Base-by-base conservation (phyloP, 148 eudicot species). In the Rhododendron williamsianum region DNA sequence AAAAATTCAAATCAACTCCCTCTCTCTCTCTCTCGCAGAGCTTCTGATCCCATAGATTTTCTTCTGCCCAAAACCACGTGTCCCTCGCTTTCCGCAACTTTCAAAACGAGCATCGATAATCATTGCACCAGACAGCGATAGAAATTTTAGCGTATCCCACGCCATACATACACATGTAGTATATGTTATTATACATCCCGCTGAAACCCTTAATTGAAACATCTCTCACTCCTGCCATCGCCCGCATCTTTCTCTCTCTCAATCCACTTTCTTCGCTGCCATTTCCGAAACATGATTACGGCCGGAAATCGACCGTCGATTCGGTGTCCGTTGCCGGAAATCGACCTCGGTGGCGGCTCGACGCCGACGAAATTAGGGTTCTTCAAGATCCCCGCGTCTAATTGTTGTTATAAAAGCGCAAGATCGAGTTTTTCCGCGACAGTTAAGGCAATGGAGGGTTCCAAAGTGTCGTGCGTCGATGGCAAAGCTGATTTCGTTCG, bases 381-480 rank as follows among this genome's bases (percentile, higher is more conserved):
- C 45, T 6, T 78, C 21, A 84, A 81, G 69, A 48, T 86, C 3
- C 43, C 82, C 30, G 82, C 27, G 74, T n/a, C 80, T 9, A 25
- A 25, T 67, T 36, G 58, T 19, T 25, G 63, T 10, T 36, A 77
- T 11, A 67, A 72, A 36, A 46, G 63, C 30, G 63, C 83, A 36
- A 81, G 85, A 85, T 83, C 88, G 85, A 85, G 76, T 79, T 25
- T 84, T 80, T 74, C 33, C 72, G 80, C 85, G 84, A 88, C 88
- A 38, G 67, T 88, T 76, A 82, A 78, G 84, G 90, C 89, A 21
- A 83, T 87, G 90, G 89, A 88, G 81, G 82, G 82, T 46, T 86
- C 90, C 51, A 81, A 86, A 74, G 86, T 86, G 88, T 27, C 88
- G 85, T 86, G 51, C 81, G 67, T 85, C 80, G 48, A 84, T 69